phyloP scores from a whole-genome alignment of 208 protist genomes.

The Borovskyia barvae region DNA sequence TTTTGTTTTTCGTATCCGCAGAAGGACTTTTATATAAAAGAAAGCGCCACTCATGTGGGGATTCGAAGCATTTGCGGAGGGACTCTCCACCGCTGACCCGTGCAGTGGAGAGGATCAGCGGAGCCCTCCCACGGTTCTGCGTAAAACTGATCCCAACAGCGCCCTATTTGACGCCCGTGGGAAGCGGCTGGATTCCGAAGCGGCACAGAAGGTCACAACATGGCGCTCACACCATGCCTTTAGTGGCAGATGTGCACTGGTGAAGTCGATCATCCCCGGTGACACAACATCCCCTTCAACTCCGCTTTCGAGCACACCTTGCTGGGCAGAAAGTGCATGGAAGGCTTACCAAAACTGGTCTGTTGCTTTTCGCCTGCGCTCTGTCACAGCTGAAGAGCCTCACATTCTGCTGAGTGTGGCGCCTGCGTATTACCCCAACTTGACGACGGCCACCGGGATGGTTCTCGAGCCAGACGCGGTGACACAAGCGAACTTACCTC shows the following conservation, averaged over 20 bases:
- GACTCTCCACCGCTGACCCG: slow-evolving; percentile 6
- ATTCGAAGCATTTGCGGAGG: slow-evolving; percentile 43
- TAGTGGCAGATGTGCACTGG: slow-evolving; percentile 54
- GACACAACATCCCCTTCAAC: background rate
- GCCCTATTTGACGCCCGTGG: slow-evolving; percentile 31
- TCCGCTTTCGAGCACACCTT: background rate
- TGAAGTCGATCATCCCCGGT: background rate
- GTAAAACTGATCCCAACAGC: slow-evolving; percentile 30
- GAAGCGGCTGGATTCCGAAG: slow-evolving; percentile 23
- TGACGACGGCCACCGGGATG: slow-evolving; percentile 17
- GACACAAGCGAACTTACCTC: slow-evolving; percentile 10
- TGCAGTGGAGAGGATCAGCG: background rate
- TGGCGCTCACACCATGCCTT: slow-evolving; percentile 82
- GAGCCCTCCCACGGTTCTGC: slow-evolving; percentile 13
- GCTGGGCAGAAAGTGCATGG: slow-evolving; percentile 18
- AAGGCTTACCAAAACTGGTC: slow-evolving; percentile 46
- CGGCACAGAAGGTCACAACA: slow-evolving; percentile 26
- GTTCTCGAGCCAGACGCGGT: slow-evolving; percentile 1
- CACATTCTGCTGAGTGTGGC: slow-evolving; percentile 73
- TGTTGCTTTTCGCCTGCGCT: slow-evolving; percentile 38
- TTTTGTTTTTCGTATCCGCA: background rate
- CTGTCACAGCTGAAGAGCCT: slow-evolving; percentile 31
- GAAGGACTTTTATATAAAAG: no score
- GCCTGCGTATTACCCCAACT: slow-evolving; percentile 52
- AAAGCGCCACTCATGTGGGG: slow-evolving; percentile 38